Percentiles rank a stretch among this genome's conserved stretches.
Evolutionary conservation across 495 filamentous ascomycete genomes (phyloP).

Genomic region (Eremomyces bilateralis): DNA sequence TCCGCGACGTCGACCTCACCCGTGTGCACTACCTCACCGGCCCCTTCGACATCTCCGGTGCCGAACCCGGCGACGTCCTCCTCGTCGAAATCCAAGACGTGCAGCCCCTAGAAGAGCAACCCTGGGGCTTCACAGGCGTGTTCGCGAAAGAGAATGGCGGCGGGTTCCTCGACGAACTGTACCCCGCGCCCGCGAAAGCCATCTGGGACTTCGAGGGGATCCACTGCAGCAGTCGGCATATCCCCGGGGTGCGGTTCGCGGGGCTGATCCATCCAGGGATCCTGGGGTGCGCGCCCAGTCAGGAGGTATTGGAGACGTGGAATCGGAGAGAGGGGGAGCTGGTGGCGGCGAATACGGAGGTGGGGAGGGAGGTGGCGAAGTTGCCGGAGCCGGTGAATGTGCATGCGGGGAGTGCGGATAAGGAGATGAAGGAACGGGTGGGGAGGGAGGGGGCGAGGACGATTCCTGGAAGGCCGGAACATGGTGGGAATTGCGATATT

Average conservation of each 20-base stretch:
- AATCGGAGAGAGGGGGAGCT: conserved; percentile 63
- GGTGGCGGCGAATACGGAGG: conserved; percentile 41
- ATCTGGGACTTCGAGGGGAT: conserved; percentile 99
- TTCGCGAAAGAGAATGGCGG: conserved; percentile 73
- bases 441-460: conserved; percentile 75
- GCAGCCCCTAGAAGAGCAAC: conserved; percentile 66
- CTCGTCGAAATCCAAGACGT: conserved; percentile 92
- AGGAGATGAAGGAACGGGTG: conserved; percentile 45
- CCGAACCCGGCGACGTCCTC: conserved; percentile 70
- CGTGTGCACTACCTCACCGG: conserved; percentile 74
- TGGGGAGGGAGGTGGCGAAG: conserved; percentile 55
- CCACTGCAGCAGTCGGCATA: conserved; percentile 67
- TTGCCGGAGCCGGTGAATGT: conserved; percentile 49
- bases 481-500: conserved; percentile 49
- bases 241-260: conserved; percentile 13
- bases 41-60: conserved; percentile 74
- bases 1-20: conserved; percentile 69
- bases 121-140: conserved; percentile 84
- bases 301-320: conserved; percentile 48
- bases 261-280: conserved; percentile 85
- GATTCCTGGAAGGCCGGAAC: conserved; percentile 54
- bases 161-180: conserved; percentile 78
- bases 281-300: conserved; percentile 69
- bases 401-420: conserved; percentile 46
- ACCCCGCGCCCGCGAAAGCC: conserved; percentile 74